Evolutionary conservation across 208 protist genomes (phyloP), one percentile per base, ranked within the genome.

Genomic region (Sergeia podlipaevii): DNA sequence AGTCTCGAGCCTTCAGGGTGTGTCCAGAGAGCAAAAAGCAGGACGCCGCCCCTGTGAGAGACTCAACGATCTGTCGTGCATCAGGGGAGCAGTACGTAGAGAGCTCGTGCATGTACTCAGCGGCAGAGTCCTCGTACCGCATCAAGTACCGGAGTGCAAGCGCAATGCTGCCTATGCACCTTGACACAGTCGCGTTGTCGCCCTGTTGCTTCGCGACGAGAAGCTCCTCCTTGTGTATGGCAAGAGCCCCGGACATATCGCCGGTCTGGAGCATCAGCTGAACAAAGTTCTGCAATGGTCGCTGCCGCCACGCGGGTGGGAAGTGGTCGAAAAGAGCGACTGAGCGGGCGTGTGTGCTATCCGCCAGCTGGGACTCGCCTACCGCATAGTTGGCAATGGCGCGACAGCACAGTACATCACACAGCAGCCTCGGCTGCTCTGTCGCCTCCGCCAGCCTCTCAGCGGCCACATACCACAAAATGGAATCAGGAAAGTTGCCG

Each of bases 181-280:
- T 70, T n/a, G 60, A 39, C 20, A 54, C 45, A 10, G 63, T 44
- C 10, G 57, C 54, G 10, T 18, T 52, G 44, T 83, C 75, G 44
- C 65, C 67, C 23, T 64, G 50, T 46, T 79, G 71, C 37, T 58
- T 63, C 10, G 71, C 68, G 33, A 79, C 54, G 23, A 48, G 55
- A 8, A 76, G 65, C 64, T 84, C 77, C 21, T 29, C 45, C 41
- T 72, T 43, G 44, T 80, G 77, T 11, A 80, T 46, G 4, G 38
- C 28, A 8, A 84, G 60, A 3, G 77, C 77, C 11, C 53, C 62
- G 5, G 5, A 11, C 77, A 84, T 74, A 34, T 84, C 71, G 27
- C 77, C 77, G n/a, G 61, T 26, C 46, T 84, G 77, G 11, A 69
- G 56, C 53, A 70, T 73, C 8, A 80, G 49, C 58, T 84, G 77